A percentile compares a stretch with the other conserved stretches of the same genome.
Conservation (phyloP, 2,329 filamentous ascomycete species). For the Pseudogymnoascus sp. region DNA sequence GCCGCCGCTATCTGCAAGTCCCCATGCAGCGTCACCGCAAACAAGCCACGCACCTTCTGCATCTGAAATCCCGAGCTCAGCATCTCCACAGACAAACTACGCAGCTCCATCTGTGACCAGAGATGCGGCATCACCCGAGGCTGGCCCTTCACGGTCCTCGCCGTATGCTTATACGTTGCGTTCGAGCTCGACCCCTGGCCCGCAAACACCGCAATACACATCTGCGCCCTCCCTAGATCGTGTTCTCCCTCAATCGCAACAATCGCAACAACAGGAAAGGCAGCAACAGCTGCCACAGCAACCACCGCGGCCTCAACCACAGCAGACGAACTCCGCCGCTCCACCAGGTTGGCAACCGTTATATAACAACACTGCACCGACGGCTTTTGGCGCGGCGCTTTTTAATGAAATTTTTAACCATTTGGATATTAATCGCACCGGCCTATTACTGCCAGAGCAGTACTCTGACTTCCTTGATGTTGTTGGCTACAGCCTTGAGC, state of each 20-base stretch:
- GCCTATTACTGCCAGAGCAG: conserved; percentile 18
- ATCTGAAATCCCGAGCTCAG: not conserved
- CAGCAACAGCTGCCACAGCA: not conserved
- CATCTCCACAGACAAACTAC: not conserved
- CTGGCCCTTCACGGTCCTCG: not conserved
- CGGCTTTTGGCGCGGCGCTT: conserved; percentile 16
- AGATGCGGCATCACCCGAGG: not conserved
- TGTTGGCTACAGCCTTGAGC: conserved; percentile 15
- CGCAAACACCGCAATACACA: not conserved
- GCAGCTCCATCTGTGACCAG: not conserved
- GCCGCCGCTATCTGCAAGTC: not conserved
- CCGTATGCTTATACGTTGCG: not conserved
- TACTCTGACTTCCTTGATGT: conserved; percentile 20
- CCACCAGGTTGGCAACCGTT: conserved; percentile 25
- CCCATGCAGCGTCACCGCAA: not conserved
- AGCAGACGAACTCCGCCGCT: not conserved
- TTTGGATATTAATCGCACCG: conserved; percentile 18
- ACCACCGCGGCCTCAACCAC: not conserved
- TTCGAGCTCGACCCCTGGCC: not conserved
- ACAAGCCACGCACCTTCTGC: not conserved
- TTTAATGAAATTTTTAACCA: conserved; percentile 17
- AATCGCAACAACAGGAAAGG: not conserved
- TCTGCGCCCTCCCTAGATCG: not conserved
- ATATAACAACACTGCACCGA: conserved; percentile 15
- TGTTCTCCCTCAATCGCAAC: not conserved